A percentile compares a stretch with the other conserved stretches of the same genome.
phyloP scores from a whole-genome alignment of 441 rosid species.

The Populus tomentosa region DNA sequence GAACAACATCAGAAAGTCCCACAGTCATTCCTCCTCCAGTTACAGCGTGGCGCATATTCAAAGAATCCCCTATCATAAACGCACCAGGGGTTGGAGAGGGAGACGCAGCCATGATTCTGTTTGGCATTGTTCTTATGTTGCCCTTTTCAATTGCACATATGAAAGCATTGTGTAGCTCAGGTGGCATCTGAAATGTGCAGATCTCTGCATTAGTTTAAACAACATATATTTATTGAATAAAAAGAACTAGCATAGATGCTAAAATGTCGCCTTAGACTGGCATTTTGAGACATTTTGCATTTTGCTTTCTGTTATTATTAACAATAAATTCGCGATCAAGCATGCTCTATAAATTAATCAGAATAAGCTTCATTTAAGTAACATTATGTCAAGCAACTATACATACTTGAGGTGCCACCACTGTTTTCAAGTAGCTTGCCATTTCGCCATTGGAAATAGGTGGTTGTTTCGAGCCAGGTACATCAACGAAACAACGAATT shows the following conservation, averaged over 20 bases:
- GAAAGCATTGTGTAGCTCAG: neutral
- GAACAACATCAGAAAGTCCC: neutral
- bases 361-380: too few relatives aligned
- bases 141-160: neutral
- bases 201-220: neutral
- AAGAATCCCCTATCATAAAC: neutral
- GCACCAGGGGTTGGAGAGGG: neutral
- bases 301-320: neutral
- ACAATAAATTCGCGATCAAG: neutral
- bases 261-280: neutral
- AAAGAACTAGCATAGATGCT: neutral
- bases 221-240: neutral
- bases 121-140: neutral
- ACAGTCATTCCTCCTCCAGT: neutral
- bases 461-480: neutral
- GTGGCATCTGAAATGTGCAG: neutral
- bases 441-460: neutral
- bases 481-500: neutral
- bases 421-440: constrained; percentile 1
- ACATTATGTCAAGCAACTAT: neutral
- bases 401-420: constrained; percentile 1
- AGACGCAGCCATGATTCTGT: neutral
- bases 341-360: neutral
- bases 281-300: neutral
- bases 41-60: neutral